Percentiles rank a stretch among this genome's conserved stretches.
These are phyloP conservation scores for Hyaloscypha finlandica DNA, from an alignment of 495 filamentous ascomycete genomes.

Conservation along the genomic window DNA sequence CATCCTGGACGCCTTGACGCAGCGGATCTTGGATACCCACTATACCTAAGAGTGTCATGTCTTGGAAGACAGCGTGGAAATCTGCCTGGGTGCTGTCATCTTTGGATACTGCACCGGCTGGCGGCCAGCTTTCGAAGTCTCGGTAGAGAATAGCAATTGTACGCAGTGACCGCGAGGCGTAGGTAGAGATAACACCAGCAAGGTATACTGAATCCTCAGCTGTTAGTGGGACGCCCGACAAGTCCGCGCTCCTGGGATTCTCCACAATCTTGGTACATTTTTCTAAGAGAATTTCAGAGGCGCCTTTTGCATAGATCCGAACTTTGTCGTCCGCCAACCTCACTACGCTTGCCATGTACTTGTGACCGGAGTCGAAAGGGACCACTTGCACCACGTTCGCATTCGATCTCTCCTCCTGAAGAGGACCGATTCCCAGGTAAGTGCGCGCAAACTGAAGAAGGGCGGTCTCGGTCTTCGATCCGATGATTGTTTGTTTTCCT, in stretches of 20 bases:
- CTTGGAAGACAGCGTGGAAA: constrained; percentile 51
- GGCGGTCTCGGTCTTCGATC: constrained; percentile 86
- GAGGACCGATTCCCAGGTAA: constrained; percentile 68
- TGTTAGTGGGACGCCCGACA: constrained; percentile 44
- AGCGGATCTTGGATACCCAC: constrained; percentile 80
- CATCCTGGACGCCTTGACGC: constrained; percentile 70
- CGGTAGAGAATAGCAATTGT: constrained; percentile 75
- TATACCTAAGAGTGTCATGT: constrained; percentile 67
- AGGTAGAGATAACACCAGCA: constrained; percentile 57
- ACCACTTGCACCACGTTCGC: constrained; percentile 68
- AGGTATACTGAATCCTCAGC: constrained; percentile 41
- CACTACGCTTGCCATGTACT: constrained; percentile 79
- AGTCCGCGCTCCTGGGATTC: constrained; percentile 51
- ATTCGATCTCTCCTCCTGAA: constrained; percentile 66
- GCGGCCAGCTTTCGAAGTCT: constrained; percentile 70
- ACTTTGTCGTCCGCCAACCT: constrained; percentile 63
- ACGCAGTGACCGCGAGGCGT: constrained; percentile 71
- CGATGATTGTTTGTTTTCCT: constrained; percentile 62
- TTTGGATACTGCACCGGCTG: constrained; percentile 56
- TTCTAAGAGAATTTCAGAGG: constrained; percentile 74
- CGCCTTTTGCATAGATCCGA: constrained; percentile 67
- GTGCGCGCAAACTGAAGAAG: constrained; percentile 72
- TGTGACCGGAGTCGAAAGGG: constrained; percentile 78
- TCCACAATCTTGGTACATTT: constrained; percentile 70
- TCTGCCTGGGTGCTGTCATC: too few relatives aligned